Conservation (phyloP, 176 grass and related monocot genomes). For the Oryza glumipatula region DNA sequence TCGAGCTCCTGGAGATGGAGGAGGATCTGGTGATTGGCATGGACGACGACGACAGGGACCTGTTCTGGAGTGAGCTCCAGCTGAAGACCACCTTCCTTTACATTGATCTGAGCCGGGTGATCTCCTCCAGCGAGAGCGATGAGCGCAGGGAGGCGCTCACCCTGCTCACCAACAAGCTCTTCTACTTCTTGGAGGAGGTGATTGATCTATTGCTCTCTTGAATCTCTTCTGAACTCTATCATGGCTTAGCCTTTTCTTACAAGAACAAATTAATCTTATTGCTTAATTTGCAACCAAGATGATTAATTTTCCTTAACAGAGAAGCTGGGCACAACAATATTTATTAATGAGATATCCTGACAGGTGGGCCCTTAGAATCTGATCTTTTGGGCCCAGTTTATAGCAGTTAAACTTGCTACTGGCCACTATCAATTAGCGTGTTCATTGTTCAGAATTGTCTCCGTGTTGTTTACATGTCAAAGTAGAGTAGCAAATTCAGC, state of each 20-base stretch:
- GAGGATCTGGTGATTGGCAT: conserved; percentile 53
- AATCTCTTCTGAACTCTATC: background rate
- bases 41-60: conserved; percentile 58
- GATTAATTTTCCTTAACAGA: background rate
- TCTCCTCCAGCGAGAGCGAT: conserved; percentile 44
- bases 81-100: conserved; percentile 77
- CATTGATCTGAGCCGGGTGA: conserved; percentile 77
- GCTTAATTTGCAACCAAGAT: conserved; percentile 3
- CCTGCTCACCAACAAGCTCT: conserved; percentile 65
- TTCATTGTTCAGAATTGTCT: background rate
- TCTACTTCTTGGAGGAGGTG: conserved; percentile 75
- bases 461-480: background rate
- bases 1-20: conserved; percentile 66
- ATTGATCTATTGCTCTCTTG: conserved; percentile 11
- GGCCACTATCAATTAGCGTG: background rate
- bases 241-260: conserved; percentile 26
- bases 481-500: background rate
- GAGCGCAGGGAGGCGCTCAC: conserved; percentile 63
- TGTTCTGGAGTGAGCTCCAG: conserved; percentile 64
- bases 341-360: background rate
- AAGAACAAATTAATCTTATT: background rate
- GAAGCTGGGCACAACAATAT: background rate
- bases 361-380: conserved; percentile 6
- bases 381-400: background rate
- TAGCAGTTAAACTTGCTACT: background rate